Base-by-base conservation (phyloP, 257 asterid genomes). In the Craterostigma plantagineum region DNA sequence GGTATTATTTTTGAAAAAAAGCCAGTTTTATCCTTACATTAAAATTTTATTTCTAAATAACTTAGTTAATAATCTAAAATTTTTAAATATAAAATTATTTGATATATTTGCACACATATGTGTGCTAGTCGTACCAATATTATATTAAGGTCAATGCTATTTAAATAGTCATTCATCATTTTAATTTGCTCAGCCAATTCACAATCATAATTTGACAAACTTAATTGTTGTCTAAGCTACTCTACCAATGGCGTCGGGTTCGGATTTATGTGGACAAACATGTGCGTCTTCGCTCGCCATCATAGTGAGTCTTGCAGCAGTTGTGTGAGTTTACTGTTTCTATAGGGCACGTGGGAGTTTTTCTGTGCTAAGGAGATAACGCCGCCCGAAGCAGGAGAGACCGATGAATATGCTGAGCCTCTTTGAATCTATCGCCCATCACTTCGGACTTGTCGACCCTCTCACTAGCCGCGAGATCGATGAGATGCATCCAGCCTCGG, bases 231-330 rank as follows among this genome's bases (percentile, higher is more conserved):
- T n/a, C n/a, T n/a, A n/a, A n/a, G n/a, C n/a, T n/a, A n/a, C n/a
- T n/a, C n/a, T n/a, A 53, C 96, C 99, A 48, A 67, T 34, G 7
- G 95, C 91, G 51, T 83, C 99, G 45, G 70, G 71, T 52, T 90
- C 99, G 92, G 96, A 63, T 95, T 83, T 65, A 80, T 73, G 59
- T 90, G 95, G 58, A 90, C 92, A 54, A 90, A 90, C 99, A 90
- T 90, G 46, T 83, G 64, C 18, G 99, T 90, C 65, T 90, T 90
- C 16, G 99, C 99, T 54, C 83, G 99, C 55, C 99, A 94, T 17
- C 99, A 96, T 17, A 90, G 99, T 48, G 99, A 90, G 56, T 90
- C 96, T 64, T 90, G 99, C 51, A 90, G 94, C 53, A 90, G 59
- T 54, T 90, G 99, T 18, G 99, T 90, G 43, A 90, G 96, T 64